A percentile compares a stretch with the other conserved stretches of the same genome.
These are phyloP conservation scores for Penicillium sp. DNA, from an alignment of 2,329 filamentous ascomycete genomes.

Conservation along the genomic window DNA sequence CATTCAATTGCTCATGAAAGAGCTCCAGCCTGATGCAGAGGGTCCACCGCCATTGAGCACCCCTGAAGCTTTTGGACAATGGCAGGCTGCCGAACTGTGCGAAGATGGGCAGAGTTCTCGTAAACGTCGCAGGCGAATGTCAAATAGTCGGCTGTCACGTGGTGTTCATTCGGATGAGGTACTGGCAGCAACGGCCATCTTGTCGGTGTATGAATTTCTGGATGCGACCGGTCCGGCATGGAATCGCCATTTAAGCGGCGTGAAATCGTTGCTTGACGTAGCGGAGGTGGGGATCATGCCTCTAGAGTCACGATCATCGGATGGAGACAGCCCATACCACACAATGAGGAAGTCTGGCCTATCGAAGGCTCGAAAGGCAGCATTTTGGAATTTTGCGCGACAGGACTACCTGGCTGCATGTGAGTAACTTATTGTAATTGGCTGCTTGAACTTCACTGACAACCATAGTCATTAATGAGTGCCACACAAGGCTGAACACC, in stretches of 20 bases:
- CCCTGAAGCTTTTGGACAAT: constrained; percentile 37
- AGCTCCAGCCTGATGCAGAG: constrained; percentile 39
- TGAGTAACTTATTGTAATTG: constrained; percentile 31
- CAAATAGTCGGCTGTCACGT: constrained; percentile 47
- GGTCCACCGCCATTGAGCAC: constrained; percentile 35
- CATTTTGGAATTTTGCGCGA: constrained; percentile 67
- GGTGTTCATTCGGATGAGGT: constrained; percentile 56
- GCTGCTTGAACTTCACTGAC: constrained; percentile 2
- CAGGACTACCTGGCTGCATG: constrained; percentile 67
- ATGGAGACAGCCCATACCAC: constrained; percentile 37
- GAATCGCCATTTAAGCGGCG: constrained; percentile 64
- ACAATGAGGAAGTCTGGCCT: constrained; percentile 40
- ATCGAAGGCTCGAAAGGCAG: constrained; percentile 58
- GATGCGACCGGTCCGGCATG: constrained; percentile 64
- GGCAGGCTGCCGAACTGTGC: constrained; percentile 35
- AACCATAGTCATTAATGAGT: constrained; percentile 55
- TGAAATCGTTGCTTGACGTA: constrained; percentile 61
- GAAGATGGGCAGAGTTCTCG: constrained; percentile 43
- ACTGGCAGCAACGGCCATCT: constrained; percentile 64
- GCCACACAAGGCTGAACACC: constrained; percentile 61
- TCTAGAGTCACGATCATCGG: constrained; percentile 42
- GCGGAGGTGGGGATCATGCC: constrained; percentile 44
- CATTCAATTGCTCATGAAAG: constrained; percentile 56
- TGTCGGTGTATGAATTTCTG: constrained; percentile 69
- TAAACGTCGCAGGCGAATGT: constrained; percentile 40